Evolutionary conservation across 768 basidiomycete genomes (phyloP), one percentile per base, ranked within the genome.

Genomic region (Leccinum pellstonianum): DNA sequence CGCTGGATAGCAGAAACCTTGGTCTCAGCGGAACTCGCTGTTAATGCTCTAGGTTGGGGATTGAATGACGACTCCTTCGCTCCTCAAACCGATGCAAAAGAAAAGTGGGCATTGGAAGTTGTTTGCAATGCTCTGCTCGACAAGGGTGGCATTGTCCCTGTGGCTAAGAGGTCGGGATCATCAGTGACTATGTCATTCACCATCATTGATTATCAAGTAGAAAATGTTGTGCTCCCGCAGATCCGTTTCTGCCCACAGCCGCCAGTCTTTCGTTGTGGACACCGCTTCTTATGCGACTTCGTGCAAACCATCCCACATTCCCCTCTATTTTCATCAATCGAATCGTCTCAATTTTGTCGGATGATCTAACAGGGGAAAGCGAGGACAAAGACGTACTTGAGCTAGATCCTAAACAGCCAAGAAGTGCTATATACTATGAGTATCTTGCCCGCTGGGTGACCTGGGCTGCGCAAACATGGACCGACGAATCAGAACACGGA

Each of bases 1-100:
- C 77, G 87, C 15, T 94, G 91, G 90, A 80, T 93, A 31, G 78
- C 86, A 4, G 91, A 95, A 74, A 83, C 84, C 23, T 82, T 81
- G 67, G 81, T 90, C 23, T 81, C 85, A 21, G 83, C 85, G 27
- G 81, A 83, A 55, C 72, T 82, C 11, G 74, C 75, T 1, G 64
- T 75, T n/a, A 79, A 80, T 60, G 75, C 67, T 56, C 62, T 82
- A 37, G 81, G 75, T n/a, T 87, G 84, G 84, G 70, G 64, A 47
- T 58, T 66, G 2, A 50, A 66, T 14, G 74, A 75, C 7, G 64
- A 70, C 35, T 61, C 68, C 31, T 62, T 56, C 56, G 64, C 62
- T 43, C 73, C 75, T 35, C 79, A 79, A 57, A 75, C 75, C 10
- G 86, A 86, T 48, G 61, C 73, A 12, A 83, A 81, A 66, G 89